Evolutionary conservation across 208 protist species (phyloP).

Genomic region (Trypanosoma boissoni): DNA sequence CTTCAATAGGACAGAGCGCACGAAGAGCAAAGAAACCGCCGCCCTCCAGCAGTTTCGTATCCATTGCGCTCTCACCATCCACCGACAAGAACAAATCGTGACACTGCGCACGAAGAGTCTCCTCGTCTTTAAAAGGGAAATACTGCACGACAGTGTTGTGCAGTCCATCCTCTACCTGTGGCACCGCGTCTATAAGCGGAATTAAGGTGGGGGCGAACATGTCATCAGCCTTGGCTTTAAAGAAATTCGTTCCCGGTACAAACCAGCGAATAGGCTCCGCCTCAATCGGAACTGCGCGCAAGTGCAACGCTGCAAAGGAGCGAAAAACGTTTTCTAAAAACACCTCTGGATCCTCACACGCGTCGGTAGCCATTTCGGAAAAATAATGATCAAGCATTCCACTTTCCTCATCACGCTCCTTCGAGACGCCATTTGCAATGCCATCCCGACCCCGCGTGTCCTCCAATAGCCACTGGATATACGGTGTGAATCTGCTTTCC

Average conservation of each 20-base stretch:
- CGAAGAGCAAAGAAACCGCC: constrained; percentile 84
- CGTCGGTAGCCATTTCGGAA: constrained; percentile 82
- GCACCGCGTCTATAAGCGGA: constrained; percentile 74
- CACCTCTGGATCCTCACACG: constrained; percentile 79
- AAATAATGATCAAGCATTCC: constrained; percentile 74
- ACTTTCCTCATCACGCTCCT: constrained; percentile 71
- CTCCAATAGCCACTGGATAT: constrained; percentile 76
- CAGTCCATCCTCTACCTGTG: constrained; percentile 67
- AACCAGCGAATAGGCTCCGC: constrained; percentile 45
- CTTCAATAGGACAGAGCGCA: constrained; percentile 54
- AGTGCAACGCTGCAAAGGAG: constrained; percentile 58
- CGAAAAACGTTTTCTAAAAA: constrained; percentile 81
- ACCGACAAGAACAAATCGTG: constrained; percentile 43
- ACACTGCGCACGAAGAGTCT: constrained; percentile 40
- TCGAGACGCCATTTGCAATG: constrained; percentile 66
- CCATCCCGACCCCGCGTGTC: constrained; percentile 84
- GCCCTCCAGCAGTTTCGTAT: constrained; percentile 24
- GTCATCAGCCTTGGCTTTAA: constrained; percentile 73
- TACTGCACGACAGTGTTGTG: constrained; percentile 83
- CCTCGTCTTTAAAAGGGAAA: constrained; percentile 49
- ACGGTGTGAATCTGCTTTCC: constrained; percentile 67
- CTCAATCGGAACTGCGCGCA: constrained; percentile 81
- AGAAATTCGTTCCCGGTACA: constrained; percentile 82
- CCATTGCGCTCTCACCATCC: constrained; percentile 31
- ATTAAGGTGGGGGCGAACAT: constrained; percentile 87